Evolutionary conservation across 805 yeast genomes (phyloP), one percentile per base, ranked within the genome.

Genomic region (Ogataea methylovora): DNA sequence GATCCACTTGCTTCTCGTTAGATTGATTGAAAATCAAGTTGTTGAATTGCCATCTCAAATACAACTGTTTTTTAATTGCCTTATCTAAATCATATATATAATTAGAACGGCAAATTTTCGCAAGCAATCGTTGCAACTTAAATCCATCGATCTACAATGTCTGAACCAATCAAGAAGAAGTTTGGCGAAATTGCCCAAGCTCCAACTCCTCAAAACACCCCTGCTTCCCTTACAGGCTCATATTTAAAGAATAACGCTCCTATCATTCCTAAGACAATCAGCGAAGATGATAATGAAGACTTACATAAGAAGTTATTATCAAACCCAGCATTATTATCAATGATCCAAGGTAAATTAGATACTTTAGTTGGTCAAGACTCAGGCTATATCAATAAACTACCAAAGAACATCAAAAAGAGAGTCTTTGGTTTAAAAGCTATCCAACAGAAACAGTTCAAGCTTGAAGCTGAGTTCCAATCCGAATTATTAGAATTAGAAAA

Each of bases 151-250:
- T n/a, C n/a, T n/a, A 38, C 30, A 36, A 86, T 87, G 96, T 75
- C 90, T 32, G 90, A 81, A 61, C 95, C 95, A 27, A 87, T 87
- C 61, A 83, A 80, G 67, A 73, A 70, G 56, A 76, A 76, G 53
- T 54, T 59, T 44, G 82, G 81, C 54, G 85, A 84, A 55, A 75
- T 84, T 45, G 82, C 90, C 43, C 76, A 79, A 51, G 97, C 98
- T 6, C 98, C 98, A 29, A 92, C 98, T 1, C 98, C 98, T 5
- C 98, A 92, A 56, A 92, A 92, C 69, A 92, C 98, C 1, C 98
- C 98, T 12, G 84, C 97, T 4, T 78, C 90, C 24, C 84, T 81
- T 24, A 70, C 85, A 27, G 78, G 76, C 41, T 79, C 88, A 16
- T 84, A 78, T 53, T 64, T 86, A 57, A 76, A 72, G 54, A 65